phyloP scores from a whole-genome alignment of 192 early-diverging fungal species.

The Rhizoclosmatium sp. region DNA sequence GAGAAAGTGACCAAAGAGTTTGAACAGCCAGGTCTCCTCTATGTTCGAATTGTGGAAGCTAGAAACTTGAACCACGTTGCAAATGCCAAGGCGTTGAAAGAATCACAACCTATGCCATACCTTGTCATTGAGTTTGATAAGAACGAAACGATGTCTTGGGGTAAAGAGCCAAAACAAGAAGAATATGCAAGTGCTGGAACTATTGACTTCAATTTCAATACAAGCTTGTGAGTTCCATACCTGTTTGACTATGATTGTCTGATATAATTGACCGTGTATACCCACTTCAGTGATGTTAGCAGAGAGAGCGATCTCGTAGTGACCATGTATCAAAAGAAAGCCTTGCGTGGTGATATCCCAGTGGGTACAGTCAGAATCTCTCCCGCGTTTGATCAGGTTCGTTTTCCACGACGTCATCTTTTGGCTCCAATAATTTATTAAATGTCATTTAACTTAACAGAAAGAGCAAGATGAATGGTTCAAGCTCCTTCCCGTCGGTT shows the following conservation, averaged over 20 bases:
- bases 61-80: constrained; percentile 7
- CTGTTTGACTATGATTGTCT: not conserved
- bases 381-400: constrained; percentile 27
- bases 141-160: constrained; percentile 75
- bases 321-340: constrained; percentile 40
- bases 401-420: not conserved
- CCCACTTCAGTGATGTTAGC: constrained; percentile 38
- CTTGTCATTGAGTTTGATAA: constrained; percentile 91
- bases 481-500: constrained; percentile 20
- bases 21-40: constrained; percentile 21
- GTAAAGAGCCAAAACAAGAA: constrained; percentile 31
- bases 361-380: constrained; percentile 23
- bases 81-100: not conserved
- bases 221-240: constrained; percentile 33
- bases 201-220: constrained; percentile 32
- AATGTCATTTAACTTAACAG: constrained; percentile 3
- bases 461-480: constrained; percentile 42
- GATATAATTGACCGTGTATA: not conserved
- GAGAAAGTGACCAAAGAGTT: not conserved
- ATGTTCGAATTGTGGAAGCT: constrained; percentile 31
- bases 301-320: constrained; percentile 28
- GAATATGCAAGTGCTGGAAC: not conserved
- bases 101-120: constrained; percentile 60
- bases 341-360: constrained; percentile 11
- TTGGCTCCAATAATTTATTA: not conserved